Percentiles rank a stretch among this genome's conserved stretches.
These are phyloP conservation scores for Lotus japonicus DNA, from an alignment of 306 rosid genomes.

Conservation along the genomic window DNA sequence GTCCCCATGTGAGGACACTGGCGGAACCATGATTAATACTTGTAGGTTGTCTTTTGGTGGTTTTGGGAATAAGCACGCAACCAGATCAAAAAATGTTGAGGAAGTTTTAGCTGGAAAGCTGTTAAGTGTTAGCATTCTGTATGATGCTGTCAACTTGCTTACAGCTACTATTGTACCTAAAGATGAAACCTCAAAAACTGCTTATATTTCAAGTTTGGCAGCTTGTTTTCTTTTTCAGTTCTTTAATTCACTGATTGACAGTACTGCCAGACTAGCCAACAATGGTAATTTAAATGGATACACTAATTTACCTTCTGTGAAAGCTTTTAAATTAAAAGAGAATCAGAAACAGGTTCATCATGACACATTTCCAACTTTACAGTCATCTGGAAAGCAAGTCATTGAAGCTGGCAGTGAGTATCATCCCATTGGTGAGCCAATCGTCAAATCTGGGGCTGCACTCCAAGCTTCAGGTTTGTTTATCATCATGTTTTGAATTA, in stretches of 20 bases:
- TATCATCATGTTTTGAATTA: not conserved
- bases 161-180: slow-evolving; percentile 41
- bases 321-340: slow-evolving; percentile 10
- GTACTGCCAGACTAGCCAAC: slow-evolving; percentile 18
- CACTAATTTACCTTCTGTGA: not conserved
- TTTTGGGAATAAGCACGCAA: slow-evolving; percentile 61
- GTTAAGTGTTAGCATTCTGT: slow-evolving; percentile 35
- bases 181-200: slow-evolving; percentile 39
- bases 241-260: slow-evolving; percentile 42
- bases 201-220: slow-evolving; percentile 74
- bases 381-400: slow-evolving; percentile 60
- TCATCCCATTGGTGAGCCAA: slow-evolving; percentile 64
- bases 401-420: slow-evolving; percentile 37
- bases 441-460: slow-evolving; percentile 63
- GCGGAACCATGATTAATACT: slow-evolving; percentile 31
- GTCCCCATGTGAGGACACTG: slow-evolving; percentile 38
- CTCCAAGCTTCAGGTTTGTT: slow-evolving; percentile 80
- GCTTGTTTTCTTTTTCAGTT: slow-evolving; percentile 74
- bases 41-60: slow-evolving; percentile 74
- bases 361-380: slow-evolving; percentile 24
- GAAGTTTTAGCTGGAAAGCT: slow-evolving; percentile 52
- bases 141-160: slow-evolving; percentile 50
- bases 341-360: slow-evolving; percentile 11
- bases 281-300: slow-evolving; percentile 19
- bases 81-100: slow-evolving; percentile 65